phyloP scores from a whole-genome alignment of 441 rosid species.

The Capsella rubella region DNA sequence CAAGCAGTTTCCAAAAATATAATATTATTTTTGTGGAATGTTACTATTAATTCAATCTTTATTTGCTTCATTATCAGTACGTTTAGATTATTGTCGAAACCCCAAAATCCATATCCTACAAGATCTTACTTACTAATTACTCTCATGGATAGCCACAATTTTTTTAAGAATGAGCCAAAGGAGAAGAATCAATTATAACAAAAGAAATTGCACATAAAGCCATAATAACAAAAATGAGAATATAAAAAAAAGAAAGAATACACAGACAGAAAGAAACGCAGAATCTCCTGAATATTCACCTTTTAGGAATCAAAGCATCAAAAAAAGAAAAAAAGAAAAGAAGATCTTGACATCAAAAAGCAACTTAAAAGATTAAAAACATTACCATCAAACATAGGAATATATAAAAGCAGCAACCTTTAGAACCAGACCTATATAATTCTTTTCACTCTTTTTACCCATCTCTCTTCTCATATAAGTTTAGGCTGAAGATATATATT shows the following conservation, averaged over 20 bases:
- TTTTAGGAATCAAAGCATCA: slow-evolving; percentile 42
- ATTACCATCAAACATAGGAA: slow-evolving; percentile 41
- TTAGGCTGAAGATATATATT: slow-evolving; percentile 34
- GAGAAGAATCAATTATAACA: background rate
- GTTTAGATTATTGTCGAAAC: background rate
- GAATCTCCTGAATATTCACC: slow-evolving; percentile 46
- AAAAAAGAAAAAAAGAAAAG: slow-evolving; percentile 1
- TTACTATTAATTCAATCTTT: background rate
- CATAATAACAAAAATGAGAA: slow-evolving; percentile 17
- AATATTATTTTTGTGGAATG: too few species aligned
- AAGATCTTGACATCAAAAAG: slow-evolving; percentile 39
- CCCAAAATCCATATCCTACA: slow-evolving; percentile 9
- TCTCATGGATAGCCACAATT: background rate
- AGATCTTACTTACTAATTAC: background rate
- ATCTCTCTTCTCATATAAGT: slow-evolving; percentile 39
- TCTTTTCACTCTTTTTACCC: slow-evolving; percentile 40
- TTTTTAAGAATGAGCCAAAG: background rate
- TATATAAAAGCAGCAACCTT: slow-evolving; percentile 43
- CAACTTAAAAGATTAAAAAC: slow-evolving; percentile 38
- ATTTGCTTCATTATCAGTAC: background rate
- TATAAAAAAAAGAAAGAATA: slow-evolving; percentile 24
- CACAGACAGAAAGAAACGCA: slow-evolving; percentile 30
- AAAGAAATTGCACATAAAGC: slow-evolving; percentile 24
- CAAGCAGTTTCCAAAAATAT: background rate
- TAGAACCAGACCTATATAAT: slow-evolving; percentile 37